Conservation (phyloP, 75 land plant species). For the Selaginella tamariscina region DNA sequence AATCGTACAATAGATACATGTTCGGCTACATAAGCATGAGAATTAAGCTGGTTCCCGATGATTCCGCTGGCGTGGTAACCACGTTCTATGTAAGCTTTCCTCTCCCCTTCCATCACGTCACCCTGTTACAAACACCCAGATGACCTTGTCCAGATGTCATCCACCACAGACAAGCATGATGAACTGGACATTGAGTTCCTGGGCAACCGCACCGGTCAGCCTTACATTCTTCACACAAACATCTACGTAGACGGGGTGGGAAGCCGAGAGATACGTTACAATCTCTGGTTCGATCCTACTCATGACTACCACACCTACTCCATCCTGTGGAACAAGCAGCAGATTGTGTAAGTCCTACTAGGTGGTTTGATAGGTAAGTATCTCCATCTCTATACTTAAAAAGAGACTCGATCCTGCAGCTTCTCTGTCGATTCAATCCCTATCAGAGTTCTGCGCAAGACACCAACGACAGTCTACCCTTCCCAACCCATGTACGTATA, state of each 20-base stretch:
- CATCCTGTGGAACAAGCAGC: background rate
- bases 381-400: background rate
- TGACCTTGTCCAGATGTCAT: too few species aligned
- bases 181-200: background rate
- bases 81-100: background rate
- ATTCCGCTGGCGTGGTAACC: background rate
- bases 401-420: background rate
- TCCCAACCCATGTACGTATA: conserved; percentile 46
- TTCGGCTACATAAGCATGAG: background rate
- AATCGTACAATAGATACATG: background rate
- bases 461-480: conserved; percentile 19
- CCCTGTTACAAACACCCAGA: too few species aligned
- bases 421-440: conserved; percentile 47
- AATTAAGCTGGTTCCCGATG: background rate
- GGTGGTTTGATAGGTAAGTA: background rate
- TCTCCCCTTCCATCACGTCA: too few species aligned
- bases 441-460: conserved; percentile 45
- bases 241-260: background rate
- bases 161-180: background rate
- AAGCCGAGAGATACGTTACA: background rate
- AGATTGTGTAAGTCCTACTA: background rate
- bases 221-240: background rate
- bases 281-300: background rate
- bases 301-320: background rate
- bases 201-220: background rate